Base-by-base conservation (phyloP, 768 basidiomycete species). In the Suillus tomentosus region DNA sequence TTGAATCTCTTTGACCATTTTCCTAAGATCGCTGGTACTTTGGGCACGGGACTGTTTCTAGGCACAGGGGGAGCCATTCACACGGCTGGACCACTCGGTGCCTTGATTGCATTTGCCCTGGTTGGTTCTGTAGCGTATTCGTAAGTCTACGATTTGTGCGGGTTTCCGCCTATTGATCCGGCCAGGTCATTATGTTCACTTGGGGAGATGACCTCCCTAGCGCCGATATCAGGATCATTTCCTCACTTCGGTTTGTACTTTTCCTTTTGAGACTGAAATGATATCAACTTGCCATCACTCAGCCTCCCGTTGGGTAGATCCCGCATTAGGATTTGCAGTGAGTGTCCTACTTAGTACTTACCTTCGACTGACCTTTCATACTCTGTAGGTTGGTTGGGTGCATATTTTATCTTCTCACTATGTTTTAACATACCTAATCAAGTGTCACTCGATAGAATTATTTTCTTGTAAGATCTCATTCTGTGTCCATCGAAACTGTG, bases 161-260 rank as follows among this genome's bases (percentile, higher is more conserved):
- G 80, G 36, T 9, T 31, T 36, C 17, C 22, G 3, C 36, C 40
- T 43, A 34, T 36, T 11, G 31, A 51, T 17, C 43, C 39, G 7
- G 19, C 61, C 85, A 57, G 85, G 8, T 84, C 87, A 8, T 75
- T 91, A 22, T 88, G 88, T 68, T 83, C 86, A 7, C 72, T 91
- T n/a, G 89, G 86, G 40, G 91, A 93, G 77, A 89, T 92, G 89
- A 89, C 90, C 34, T 85, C 88, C 7, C 85, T 85, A 75, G 90
- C 89, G 1, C 91, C 91, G 3, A 85, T 91, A 55, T 90, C 91
- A 10, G 91, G 91, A 22, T 87, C 89, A 1, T 92, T 91, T 73
- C 89, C 89, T 27, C 88, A 90, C 75, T 91, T 84, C 71, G 87
- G 85, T 84, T 58, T 3, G 79, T 64, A 22, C 22, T 15, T 36